These are phyloP conservation scores for Hyparrhenia diplandra DNA, from an alignment of 176 grass and related monocot genomes.

Conservation along the genomic window DNA sequence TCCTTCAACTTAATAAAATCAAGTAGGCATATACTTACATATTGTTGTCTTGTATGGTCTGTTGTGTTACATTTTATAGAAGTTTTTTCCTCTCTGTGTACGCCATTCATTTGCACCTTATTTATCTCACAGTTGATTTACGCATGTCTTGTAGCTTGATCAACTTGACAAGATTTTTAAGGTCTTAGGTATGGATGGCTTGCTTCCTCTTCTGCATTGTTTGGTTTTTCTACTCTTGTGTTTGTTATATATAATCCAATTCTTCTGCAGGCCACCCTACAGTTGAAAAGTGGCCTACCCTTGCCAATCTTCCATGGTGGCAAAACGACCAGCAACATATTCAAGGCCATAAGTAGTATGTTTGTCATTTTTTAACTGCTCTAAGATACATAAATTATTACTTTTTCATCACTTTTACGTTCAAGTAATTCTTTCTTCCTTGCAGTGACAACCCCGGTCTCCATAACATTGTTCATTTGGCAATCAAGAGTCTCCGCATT, in stretches of 20 bases:
- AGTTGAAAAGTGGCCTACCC: constrained; percentile 93
- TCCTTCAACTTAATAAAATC: constrained; percentile 1
- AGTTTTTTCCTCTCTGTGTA: constrained; percentile 3
- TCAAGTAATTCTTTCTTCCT: constrained; percentile 21
- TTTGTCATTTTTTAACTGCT: constrained; percentile 21
- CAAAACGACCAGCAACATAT: constrained; percentile 86
- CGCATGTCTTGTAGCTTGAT: constrained; percentile 72
- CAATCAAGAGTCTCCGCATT: constrained; percentile 71
- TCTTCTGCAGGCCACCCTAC: constrained; percentile 83
- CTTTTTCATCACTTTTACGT: neutral
- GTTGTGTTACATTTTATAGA: neutral
- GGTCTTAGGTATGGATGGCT: constrained; percentile 72
- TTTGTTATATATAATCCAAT: constrained; percentile 13
- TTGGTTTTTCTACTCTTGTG: neutral
- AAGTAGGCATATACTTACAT: neutral
- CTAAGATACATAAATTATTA: neutral
- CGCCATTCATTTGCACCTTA: constrained; percentile 21
- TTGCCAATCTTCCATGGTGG: constrained; percentile 91
- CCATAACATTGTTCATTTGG: constrained; percentile 81
- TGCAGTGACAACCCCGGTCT: constrained; percentile 88
- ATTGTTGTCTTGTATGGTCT: constrained; percentile 13
- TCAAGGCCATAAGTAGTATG: constrained; percentile 91
- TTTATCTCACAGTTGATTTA: constrained; percentile 45
- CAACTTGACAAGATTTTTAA: constrained; percentile 99
- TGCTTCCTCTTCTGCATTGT: constrained; percentile 15